These are phyloP conservation scores for Viola odorata DNA, from an alignment of 345 rosid genomes.

Conservation along the genomic window DNA sequence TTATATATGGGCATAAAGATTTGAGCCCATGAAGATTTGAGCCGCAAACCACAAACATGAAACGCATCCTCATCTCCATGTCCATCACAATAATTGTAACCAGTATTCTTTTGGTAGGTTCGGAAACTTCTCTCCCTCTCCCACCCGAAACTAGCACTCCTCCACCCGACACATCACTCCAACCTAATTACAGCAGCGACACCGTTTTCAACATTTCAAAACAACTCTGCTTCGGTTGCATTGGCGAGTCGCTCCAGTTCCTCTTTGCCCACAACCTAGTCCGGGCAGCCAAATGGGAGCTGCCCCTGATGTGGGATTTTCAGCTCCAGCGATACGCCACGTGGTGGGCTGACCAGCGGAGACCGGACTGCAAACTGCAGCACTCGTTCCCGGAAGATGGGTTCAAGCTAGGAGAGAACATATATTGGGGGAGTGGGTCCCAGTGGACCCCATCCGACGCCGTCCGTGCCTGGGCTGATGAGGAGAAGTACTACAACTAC, in stretches of 20 bases:
- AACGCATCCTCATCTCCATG: no score
- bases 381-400: constrained; percentile 61
- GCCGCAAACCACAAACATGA: no score
- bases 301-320: constrained; percentile 59
- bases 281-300: constrained; percentile 59
- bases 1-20: no score
- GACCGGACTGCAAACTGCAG: constrained; percentile 47
- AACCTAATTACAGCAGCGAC: no score
- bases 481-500: constrained; percentile 66
- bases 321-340: constrained; percentile 63
- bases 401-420: constrained; percentile 74
- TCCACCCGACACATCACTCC: no score
- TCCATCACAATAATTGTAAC: no score
- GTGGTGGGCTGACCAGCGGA: constrained; percentile 77
- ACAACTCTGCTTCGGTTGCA: constrained; percentile 63
- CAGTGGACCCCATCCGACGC: constrained; percentile 62
- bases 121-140: no score
- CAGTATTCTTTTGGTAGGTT: no score
- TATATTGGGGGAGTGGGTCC: constrained; percentile 73
- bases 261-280: constrained; percentile 63
- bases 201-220: constrained; percentile 44
- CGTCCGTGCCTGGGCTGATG: constrained; percentile 60
- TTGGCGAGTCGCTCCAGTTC: constrained; percentile 66
- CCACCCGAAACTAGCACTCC: no score
- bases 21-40: no score